A percentile compares a stretch with the other conserved stretches of the same genome.
phyloP scores from a whole-genome alignment of 2,329 filamentous ascomycete genomes.

The Ceratocystis ficicola region DNA sequence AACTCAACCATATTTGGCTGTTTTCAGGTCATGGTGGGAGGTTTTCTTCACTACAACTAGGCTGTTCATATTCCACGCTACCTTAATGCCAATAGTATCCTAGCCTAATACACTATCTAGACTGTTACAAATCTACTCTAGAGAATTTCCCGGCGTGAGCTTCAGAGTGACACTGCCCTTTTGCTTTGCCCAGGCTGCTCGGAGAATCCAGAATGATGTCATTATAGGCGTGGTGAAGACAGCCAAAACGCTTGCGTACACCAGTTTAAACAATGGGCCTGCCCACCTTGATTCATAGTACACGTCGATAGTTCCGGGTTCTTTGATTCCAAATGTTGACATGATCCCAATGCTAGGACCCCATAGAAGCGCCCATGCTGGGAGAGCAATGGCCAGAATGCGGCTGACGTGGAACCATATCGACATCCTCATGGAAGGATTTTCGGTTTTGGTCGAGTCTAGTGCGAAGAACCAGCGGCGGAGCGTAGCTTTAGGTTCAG shows the following conservation, averaged over 20 bases:
- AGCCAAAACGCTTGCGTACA: conserved; percentile 37
- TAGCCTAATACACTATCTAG: not conserved
- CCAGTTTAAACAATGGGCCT: conserved; percentile 40
- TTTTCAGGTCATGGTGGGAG: not conserved
- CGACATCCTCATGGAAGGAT: conserved; percentile 26
- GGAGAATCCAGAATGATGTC: conserved; percentile 39
- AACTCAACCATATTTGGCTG: not conserved
- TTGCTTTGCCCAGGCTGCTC: conserved; percentile 30
- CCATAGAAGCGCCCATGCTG: conserved; percentile 36
- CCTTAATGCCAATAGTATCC: not conserved
- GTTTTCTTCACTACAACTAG: too few relatives aligned
- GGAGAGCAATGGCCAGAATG: conserved; percentile 29
- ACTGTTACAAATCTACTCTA: not conserved
- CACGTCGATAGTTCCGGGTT: conserved; percentile 32
- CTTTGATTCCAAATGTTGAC: conserved; percentile 30
- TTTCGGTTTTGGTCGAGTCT: conserved; percentile 25
- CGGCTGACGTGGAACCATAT: conserved; percentile 36
- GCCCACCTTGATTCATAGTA: conserved; percentile 34
- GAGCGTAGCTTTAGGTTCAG: conserved; percentile 29
- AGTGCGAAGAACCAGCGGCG: conserved; percentile 37
- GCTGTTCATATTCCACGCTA: too few relatives aligned
- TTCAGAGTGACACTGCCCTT: not conserved
- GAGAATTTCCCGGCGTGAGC: not conserved
- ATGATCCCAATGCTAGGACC: conserved; percentile 35
- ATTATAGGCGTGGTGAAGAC: conserved; percentile 38